These are phyloP conservation scores for Corymbia calophylla DNA, from an alignment of 441 rosid species.

Conservation along the genomic window DNA sequence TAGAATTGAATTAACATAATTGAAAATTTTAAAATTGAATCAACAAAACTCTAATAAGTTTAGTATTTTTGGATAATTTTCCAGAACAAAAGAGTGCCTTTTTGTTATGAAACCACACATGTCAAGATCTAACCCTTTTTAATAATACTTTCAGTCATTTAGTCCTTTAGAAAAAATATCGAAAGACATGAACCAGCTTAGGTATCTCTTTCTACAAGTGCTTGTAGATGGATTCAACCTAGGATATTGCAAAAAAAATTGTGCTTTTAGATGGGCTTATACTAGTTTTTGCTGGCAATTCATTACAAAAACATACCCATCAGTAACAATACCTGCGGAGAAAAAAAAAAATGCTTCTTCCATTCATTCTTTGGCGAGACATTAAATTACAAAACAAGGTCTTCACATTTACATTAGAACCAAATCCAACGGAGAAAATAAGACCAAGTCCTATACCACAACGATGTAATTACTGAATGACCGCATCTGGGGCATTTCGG, in stretches of 20 bases:
- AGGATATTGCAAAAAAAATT: neutral
- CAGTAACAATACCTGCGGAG: neutral
- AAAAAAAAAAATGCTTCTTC: neutral
- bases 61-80: fast-evolving
- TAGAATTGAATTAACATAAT: too few species aligned
- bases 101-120: neutral
- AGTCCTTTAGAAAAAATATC: neutral
- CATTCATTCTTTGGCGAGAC: neutral
- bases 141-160: neutral
- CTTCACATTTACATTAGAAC: neutral
- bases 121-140: neutral
- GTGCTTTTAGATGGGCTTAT: neutral
- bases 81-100: fast-evolving
- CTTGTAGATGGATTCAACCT: neutral
- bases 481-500: neutral
- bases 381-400: neutral
- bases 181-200: neutral
- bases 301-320: neutral
- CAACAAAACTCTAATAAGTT: too few species aligned
- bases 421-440: neutral
- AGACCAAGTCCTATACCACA: neutral
- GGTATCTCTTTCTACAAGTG: neutral
- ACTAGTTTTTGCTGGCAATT: neutral
- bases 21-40: too few species aligned
- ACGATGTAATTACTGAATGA: neutral